Percentiles rank a stretch among this genome's conserved stretches.
These are phyloP conservation scores for Trichoderma endophyticum DNA, from an alignment of 2,329 filamentous ascomycete species.

Conservation along the genomic window DNA sequence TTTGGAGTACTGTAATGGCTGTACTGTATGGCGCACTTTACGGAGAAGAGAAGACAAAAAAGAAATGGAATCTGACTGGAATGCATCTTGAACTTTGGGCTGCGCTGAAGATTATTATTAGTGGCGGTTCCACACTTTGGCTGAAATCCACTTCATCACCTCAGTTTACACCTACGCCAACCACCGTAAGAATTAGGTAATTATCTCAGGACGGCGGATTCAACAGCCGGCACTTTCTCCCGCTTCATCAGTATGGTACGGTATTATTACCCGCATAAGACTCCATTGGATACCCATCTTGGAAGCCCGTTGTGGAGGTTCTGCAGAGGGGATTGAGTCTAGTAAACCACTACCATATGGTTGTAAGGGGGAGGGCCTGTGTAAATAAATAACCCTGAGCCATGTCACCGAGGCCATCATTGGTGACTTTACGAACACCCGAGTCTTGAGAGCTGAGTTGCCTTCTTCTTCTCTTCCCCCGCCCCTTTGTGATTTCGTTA, in stretches of 20 bases:
- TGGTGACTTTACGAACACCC: background rate
- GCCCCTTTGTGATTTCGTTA: background rate
- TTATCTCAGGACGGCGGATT: background rate
- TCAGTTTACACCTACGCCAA: background rate
- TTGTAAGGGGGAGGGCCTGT: background rate
- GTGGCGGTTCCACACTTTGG: background rate
- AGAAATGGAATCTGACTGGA: background rate
- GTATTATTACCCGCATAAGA: background rate
- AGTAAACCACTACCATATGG: background rate
- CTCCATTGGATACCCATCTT: background rate
- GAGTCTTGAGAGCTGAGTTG: background rate
- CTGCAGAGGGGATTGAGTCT: background rate
- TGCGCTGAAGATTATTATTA: background rate
- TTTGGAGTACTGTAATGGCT: background rate
- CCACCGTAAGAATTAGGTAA: background rate
- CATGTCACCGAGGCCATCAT: background rate
- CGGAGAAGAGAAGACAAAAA: background rate
- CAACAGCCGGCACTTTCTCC: background rate
- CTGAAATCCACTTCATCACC: background rate
- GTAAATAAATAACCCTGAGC: background rate
- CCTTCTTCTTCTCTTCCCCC: background rate
- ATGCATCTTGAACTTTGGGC: background rate
- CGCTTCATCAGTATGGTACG: background rate
- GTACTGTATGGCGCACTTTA: background rate
- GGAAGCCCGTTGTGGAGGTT: background rate